These are phyloP conservation scores for Aspergillus felis DNA, from an alignment of 2,329 filamentous ascomycete species.

Conservation along the genomic window DNA sequence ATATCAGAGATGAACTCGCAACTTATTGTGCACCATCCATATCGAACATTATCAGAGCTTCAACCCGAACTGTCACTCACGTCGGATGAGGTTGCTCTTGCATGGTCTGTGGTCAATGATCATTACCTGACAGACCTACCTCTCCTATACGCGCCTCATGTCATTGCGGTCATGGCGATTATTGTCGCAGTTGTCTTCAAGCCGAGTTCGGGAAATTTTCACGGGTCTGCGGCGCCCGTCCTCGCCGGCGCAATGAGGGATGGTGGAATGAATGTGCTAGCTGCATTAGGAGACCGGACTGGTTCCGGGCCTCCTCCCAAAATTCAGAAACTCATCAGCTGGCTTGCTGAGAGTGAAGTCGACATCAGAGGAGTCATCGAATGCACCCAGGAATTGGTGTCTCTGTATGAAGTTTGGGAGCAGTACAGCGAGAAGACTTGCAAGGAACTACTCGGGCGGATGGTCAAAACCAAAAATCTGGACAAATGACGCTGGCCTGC, in stretches of 20 bases:
- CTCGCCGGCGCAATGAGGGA: constrained; percentile 35
- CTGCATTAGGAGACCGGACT: constrained; percentile 30
- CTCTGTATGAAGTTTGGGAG: constrained; percentile 76
- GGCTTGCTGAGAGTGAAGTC: constrained; percentile 80
- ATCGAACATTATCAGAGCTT: constrained; percentile 72
- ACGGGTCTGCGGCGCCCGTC: constrained; percentile 29
- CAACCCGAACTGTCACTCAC: constrained; percentile 66
- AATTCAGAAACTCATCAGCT: constrained; percentile 67
- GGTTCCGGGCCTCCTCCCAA: constrained; percentile 28
- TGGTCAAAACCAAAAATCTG: constrained; percentile 57
- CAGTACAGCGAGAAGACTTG: constrained; percentile 61
- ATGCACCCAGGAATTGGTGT: constrained; percentile 86
- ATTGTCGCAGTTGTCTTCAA: constrained; percentile 79
- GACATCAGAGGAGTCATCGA: constrained; percentile 83
- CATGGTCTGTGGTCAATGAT: constrained; percentile 84
- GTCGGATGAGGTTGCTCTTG: constrained; percentile 73
- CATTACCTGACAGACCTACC: constrained; percentile 91
- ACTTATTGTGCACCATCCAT: constrained; percentile 86
- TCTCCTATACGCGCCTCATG: constrained; percentile 77
- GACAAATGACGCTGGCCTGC: constrained; percentile 45
- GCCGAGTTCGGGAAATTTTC: constrained; percentile 49
- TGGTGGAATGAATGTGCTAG: constrained; percentile 32
- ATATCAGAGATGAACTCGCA: constrained; percentile 90
- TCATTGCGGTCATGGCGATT: constrained; percentile 81
- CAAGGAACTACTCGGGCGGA: constrained; percentile 60